These are phyloP conservation scores for Grigorovia jiainica DNA, from an alignment of 805 yeast genomes.

Conservation along the genomic window DNA sequence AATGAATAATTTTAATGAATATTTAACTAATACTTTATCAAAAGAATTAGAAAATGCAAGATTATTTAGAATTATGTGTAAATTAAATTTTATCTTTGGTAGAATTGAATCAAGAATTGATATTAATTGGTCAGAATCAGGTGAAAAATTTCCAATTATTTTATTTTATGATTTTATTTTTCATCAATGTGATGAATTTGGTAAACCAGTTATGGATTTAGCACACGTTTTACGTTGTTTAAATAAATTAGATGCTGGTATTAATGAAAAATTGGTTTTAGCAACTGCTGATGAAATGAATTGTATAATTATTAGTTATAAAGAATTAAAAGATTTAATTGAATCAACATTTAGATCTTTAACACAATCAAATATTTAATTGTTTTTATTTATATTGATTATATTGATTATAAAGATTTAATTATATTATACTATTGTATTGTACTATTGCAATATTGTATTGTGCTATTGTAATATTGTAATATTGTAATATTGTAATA, in stretches of 20 bases:
- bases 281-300: constrained; percentile 79
- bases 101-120: constrained; percentile 57
- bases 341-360: constrained; percentile 52
- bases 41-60: constrained; percentile 84
- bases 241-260: constrained; percentile 88
- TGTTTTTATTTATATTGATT: too few species aligned
- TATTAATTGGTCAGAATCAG: constrained; percentile 61
- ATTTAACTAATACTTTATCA: constrained; percentile 49
- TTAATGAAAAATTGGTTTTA: constrained; percentile 70
- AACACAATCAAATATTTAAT: constrained; percentile 1
- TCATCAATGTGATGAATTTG: constrained; percentile 70
- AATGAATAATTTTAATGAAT: constrained; percentile 46
- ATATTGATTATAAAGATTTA: too few species aligned
- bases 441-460: too few species aligned
- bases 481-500: too few species aligned
- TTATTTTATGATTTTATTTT: constrained; percentile 79
- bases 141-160: constrained; percentile 61
- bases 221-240: constrained; percentile 69
- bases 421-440: too few species aligned
- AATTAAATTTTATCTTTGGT: constrained; percentile 68
- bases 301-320: constrained; percentile 76
- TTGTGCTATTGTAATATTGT: too few species aligned
- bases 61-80: constrained; percentile 69
- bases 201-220: constrained; percentile 71
- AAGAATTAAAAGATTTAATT: constrained; percentile 65